A percentile compares a stretch with the other conserved stretches of the same genome.
These are phyloP conservation scores for Stromatinia cepivora DNA, from an alignment of 2,329 filamentous ascomycete genomes.

Conservation along the genomic window DNA sequence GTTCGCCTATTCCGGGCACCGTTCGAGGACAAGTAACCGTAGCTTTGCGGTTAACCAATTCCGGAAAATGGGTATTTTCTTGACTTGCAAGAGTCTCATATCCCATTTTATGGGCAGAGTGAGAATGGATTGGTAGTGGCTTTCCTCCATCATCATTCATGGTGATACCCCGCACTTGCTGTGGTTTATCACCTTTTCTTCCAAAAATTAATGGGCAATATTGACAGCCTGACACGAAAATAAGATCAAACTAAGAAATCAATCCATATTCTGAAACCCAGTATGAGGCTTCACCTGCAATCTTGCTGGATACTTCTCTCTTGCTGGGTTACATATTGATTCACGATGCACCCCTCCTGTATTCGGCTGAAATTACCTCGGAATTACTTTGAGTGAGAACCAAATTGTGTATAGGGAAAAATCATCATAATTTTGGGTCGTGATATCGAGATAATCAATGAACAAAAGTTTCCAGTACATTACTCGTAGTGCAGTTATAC, in stretches of 20 bases:
- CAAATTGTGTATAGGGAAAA: too few relatives aligned
- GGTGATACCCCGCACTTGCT: background rate
- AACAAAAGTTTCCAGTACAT: too few relatives aligned
- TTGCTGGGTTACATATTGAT: too few relatives aligned
- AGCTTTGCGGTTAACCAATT: background rate
- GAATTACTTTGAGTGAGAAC: too few relatives aligned
- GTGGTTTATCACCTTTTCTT: background rate
- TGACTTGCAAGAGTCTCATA: background rate
- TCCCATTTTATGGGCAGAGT: background rate
- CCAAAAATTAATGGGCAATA: background rate
- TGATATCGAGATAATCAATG: background rate
- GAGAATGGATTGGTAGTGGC: background rate
- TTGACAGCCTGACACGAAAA: background rate
- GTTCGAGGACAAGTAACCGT: background rate
- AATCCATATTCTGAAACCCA: too few relatives aligned
- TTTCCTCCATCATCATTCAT: background rate
- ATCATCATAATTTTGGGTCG: too few relatives aligned
- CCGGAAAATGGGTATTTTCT: background rate
- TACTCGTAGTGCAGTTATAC: background rate
- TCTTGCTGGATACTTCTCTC: too few relatives aligned
- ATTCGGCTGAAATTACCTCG: too few relatives aligned
- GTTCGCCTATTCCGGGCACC: background rate
- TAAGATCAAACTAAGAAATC: background rate
- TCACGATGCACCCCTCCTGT: too few relatives aligned
- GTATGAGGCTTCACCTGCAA: too few relatives aligned